A percentile compares a stretch with the other conserved stretches of the same genome.
Evolutionary conservation across 352 stramenopile species (phyloP).

Genomic region (Phytophthora constricta): DNA sequence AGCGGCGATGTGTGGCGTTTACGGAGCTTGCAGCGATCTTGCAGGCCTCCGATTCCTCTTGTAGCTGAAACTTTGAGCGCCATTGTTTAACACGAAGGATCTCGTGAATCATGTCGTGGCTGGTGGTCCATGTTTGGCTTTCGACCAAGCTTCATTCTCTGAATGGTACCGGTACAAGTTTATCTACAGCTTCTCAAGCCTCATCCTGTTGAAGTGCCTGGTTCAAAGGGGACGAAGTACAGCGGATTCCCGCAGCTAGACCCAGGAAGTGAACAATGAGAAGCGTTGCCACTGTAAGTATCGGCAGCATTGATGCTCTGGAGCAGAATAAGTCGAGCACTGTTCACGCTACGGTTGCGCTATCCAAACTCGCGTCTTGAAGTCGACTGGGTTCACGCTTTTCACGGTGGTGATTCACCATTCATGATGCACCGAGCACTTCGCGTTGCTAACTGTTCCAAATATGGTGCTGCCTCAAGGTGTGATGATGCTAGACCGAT

Average conservation of each 20-base stretch:
- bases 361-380: too few species aligned
- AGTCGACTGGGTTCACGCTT: too few species aligned
- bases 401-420: too few species aligned
- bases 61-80: constrained; percentile 13
- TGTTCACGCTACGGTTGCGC: too few species aligned
- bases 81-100: not conserved
- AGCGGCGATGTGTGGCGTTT: not conserved
- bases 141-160: not conserved
- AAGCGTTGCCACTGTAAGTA: too few species aligned
- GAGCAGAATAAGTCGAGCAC: too few species aligned
- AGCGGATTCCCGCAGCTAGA: not conserved
- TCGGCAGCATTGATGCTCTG: too few species aligned
- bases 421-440: too few species aligned
- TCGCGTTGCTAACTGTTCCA: too few species aligned
- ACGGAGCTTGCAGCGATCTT: not conserved
- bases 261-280: not conserved
- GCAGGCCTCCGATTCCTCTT: not conserved
- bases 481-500: too few species aligned
- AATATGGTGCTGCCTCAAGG: too few species aligned
- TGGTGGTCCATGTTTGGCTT: not conserved
- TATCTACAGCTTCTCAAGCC: not conserved
- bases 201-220: not conserved
- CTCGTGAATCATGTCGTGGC: not conserved
- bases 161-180: not conserved
- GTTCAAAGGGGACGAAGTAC: not conserved